Evolutionary conservation across 208 protist species (phyloP).

Genomic region (Trypanosoma scelopori): DNA sequence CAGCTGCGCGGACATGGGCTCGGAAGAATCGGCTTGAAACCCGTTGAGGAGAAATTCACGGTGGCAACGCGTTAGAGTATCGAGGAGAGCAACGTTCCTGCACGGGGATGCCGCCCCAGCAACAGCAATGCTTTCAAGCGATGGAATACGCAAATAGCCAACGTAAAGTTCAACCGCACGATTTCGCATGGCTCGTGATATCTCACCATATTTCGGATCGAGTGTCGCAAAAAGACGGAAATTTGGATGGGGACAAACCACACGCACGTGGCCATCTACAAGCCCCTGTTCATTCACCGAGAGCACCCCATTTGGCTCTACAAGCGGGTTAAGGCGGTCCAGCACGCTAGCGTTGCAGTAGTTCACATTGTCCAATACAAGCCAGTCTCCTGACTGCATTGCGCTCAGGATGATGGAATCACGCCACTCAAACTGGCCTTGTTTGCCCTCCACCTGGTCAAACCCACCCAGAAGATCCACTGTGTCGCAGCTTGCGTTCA

Average conservation of each 20-base stretch:
- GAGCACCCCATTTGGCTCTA: constrained; percentile 96
- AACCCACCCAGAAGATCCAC: constrained; percentile 99
- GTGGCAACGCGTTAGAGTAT: constrained; percentile 63
- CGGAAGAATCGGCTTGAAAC: constrained; percentile 69
- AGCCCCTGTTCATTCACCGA: constrained; percentile 97
- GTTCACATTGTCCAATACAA: constrained; percentile 99
- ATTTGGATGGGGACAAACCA: constrained; percentile 94
- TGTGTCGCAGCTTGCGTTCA: constrained; percentile 98
- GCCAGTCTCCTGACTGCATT: constrained; percentile 96
- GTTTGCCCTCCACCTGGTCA: constrained; percentile 97
- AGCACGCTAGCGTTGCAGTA: constrained; percentile 99
- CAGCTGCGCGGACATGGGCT: constrained; percentile 42
- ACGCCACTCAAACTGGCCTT: constrained; percentile 99
- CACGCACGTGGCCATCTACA: constrained; percentile 89
- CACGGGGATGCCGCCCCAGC: constrained; percentile 5
- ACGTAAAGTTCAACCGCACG: constrained; percentile 98
- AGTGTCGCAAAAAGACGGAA: constrained; percentile 99
- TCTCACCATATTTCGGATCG: constrained; percentile 97
- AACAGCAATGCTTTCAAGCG: constrained; percentile 48
- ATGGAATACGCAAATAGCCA: constrained; percentile 71
- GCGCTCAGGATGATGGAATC: constrained; percentile 98
- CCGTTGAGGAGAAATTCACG: constrained; percentile 57
- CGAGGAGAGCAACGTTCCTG: constrained; percentile 23
- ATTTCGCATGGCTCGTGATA: constrained; percentile 99
- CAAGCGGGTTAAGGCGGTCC: constrained; percentile 99